Conservation (phyloP, 2,329 filamentous ascomycete species). For the Aspergillus sp. region DNA sequence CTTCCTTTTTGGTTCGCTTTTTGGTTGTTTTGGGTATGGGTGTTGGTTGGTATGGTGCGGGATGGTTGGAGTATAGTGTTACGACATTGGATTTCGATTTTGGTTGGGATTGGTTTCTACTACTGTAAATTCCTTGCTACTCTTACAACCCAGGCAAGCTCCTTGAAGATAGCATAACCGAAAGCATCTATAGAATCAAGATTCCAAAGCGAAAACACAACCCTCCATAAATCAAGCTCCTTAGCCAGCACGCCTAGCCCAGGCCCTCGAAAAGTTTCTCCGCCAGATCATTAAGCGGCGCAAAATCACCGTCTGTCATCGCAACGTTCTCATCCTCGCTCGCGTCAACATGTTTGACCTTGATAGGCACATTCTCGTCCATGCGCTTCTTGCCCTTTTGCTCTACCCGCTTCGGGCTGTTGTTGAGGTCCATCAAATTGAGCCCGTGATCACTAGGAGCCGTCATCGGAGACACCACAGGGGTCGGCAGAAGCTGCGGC, state of each 20-base stretch:
- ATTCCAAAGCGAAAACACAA: no score
- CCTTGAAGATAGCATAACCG: no score
- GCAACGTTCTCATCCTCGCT: conserved; percentile 10
- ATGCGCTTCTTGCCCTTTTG: neutral
- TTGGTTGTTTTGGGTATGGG: no score
- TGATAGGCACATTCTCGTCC: neutral
- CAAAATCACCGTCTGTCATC: conserved; percentile 14
- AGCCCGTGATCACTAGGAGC: neutral
- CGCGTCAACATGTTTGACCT: neutral
- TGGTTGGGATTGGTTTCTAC: neutral
- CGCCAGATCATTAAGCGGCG: conserved; percentile 14
- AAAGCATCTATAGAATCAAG: no score
- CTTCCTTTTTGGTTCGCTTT: conserved; percentile 1
- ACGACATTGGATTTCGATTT: neutral
- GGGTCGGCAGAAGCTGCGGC: neutral
- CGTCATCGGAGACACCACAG: neutral
- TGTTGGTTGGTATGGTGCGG: no score
- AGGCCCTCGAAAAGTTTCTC: conserved; percentile 1
- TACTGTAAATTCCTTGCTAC: no score
- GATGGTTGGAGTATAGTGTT: neutral
- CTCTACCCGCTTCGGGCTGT: neutral
- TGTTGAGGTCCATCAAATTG: neutral
- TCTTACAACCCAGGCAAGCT: no score
- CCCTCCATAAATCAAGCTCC: no score
- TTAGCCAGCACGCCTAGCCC: no score